Conservation (phyloP, 257 asterid species). For the Nicotiana tomentosiformis region DNA sequence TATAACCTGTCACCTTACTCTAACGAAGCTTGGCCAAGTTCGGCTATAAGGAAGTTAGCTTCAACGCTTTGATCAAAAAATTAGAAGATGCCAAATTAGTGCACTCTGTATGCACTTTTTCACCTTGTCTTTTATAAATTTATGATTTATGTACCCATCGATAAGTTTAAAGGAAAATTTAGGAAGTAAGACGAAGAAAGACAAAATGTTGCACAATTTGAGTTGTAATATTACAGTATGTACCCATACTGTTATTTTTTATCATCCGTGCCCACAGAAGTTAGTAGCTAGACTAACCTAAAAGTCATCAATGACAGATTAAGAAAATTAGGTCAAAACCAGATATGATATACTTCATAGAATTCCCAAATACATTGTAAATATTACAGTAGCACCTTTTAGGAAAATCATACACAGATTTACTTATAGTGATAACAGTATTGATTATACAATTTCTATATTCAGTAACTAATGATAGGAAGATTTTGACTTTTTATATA, state of each 20-base stretch:
- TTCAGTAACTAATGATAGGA: neutral
- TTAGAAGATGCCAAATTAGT: neutral
- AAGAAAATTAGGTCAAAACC: neutral
- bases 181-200: neutral
- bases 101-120: neutral
- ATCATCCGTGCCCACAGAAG: neutral
- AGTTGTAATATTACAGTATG: neutral
- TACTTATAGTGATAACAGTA: neutral
- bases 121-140: neutral
- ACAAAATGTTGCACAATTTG: neutral
- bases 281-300: neutral
- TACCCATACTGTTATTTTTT: neutral
- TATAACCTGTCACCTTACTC: neutral
- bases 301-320: neutral
- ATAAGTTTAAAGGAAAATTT: neutral
- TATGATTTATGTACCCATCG: neutral
- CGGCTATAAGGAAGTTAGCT: neutral
- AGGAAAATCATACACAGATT: neutral
- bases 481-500: no score
- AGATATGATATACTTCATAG: slow-evolving; percentile 1
- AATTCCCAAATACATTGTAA: neutral
- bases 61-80: neutral
- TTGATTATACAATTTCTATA: neutral
- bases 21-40: neutral
- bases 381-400: neutral